Evolutionary conservation across 345 rosid genomes (phyloP).

Genomic region (Populus deltoides): DNA sequence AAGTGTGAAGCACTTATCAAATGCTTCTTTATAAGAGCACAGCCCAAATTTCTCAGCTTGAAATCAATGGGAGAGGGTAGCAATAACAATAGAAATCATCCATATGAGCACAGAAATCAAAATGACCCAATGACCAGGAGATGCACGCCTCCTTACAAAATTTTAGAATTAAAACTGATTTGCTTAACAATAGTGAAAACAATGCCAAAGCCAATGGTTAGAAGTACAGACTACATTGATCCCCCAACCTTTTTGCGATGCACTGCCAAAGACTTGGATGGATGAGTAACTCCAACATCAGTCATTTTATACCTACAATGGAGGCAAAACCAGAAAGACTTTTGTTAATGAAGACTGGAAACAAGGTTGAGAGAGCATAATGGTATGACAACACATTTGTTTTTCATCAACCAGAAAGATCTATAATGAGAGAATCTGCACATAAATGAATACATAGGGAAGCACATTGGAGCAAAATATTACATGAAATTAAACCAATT

Average conservation of each 20-base stretch:
- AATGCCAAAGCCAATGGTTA: not conserved
- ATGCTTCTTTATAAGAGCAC: not conserved
- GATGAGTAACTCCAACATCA: slow-evolving; percentile 15
- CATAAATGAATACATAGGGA: not conserved
- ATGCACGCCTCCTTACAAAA: not conserved
- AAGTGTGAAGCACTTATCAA: not conserved
- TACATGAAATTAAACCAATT: not conserved
- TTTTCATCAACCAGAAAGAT: not conserved
- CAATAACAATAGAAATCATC: not conserved
- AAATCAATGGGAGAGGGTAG: not conserved
- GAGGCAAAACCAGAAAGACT: not conserved
- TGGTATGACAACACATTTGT: not conserved
- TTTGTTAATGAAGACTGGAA: not conserved
- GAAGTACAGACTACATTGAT: not conserved
- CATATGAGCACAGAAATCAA: not conserved
- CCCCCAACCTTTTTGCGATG: slow-evolving; percentile 40
- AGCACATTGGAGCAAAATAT: not conserved
- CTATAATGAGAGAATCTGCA: not conserved
- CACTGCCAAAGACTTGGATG: slow-evolving; percentile 20
- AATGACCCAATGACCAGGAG: not conserved
- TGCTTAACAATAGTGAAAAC: not conserved
- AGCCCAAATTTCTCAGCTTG: not conserved
- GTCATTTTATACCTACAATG: slow-evolving; percentile 27
- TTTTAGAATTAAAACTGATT: not conserved
- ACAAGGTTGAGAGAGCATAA: not conserved